A percentile compares a stretch with the other conserved stretches of the same genome.
phyloP scores from a whole-genome alignment of 139 green algal genomes.

The Ettlia oleoabundans region DNA sequence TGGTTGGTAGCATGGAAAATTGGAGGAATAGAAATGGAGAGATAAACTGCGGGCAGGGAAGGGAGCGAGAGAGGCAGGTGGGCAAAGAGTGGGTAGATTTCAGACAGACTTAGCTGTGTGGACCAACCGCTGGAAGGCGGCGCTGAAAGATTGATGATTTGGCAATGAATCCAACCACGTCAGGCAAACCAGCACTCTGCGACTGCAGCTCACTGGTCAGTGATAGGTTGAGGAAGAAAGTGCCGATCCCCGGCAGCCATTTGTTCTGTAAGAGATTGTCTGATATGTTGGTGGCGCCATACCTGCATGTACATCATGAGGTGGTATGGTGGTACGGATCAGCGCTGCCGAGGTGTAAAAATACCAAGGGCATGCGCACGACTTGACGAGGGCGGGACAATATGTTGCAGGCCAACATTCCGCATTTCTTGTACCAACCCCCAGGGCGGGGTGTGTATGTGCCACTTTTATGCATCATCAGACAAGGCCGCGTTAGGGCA shows the following conservation, averaged over 20 bases:
- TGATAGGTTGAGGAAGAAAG: constrained; percentile 12
- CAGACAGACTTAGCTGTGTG: background rate
- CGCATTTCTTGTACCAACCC: too few relatives aligned
- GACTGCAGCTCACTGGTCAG: constrained; percentile 5
- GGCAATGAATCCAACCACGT: background rate
- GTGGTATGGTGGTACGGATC: background rate
- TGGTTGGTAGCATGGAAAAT: constrained; percentile 18
- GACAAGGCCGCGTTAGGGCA: too few relatives aligned
- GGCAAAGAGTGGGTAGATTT: background rate
- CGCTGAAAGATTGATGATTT: background rate
- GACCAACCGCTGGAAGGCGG: background rate
- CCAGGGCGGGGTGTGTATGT: too few relatives aligned
- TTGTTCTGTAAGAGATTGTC: constrained; percentile 17
- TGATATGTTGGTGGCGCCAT: background rate
- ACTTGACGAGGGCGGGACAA: too few relatives aligned
- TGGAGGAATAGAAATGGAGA: background rate
- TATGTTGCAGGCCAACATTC: too few relatives aligned
- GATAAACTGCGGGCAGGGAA: background rate
- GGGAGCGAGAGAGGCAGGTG: background rate
- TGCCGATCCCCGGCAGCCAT: constrained; percentile 14
- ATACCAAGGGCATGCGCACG: background rate
- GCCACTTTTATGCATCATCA: too few relatives aligned
- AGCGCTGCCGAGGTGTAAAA: background rate
- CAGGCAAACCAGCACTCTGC: background rate
- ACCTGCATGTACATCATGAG: constrained; percentile 4